Evolutionary conservation across 1,284 basidiomycete genomes (phyloP).

Genomic region (Prillingera fragicola): DNA sequence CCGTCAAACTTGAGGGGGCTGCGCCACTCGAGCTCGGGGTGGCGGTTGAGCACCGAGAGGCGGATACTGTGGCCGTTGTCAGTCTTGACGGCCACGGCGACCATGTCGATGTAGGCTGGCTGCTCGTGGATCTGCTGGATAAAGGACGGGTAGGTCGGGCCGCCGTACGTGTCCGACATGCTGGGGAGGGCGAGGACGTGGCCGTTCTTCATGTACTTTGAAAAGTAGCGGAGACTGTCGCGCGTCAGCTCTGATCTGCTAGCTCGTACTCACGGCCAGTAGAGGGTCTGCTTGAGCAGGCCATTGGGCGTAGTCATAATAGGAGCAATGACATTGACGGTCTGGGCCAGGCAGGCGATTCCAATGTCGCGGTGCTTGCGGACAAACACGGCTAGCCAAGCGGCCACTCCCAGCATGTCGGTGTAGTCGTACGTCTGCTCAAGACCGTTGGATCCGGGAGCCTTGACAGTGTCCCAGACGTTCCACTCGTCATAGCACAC

Average conservation of each 20-base stretch:
- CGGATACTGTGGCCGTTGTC: slow-evolving; percentile 14
- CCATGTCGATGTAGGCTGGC: slow-evolving; percentile 30
- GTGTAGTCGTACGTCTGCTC: slow-evolving; percentile 58
- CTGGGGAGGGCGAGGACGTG: slow-evolving; percentile 18
- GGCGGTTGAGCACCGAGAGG: slow-evolving; percentile 30
- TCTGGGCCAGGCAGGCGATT: slow-evolving; percentile 61
- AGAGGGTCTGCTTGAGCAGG: slow-evolving; percentile 29
- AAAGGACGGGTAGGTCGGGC: slow-evolving; percentile 29
- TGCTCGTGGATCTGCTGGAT: slow-evolving; percentile 24
- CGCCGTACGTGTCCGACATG: slow-evolving; percentile 18
- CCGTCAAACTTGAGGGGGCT: slow-evolving; percentile 12
- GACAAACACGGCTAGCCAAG: slow-evolving; percentile 60
- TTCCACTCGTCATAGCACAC: slow-evolving; percentile 17
- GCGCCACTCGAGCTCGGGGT: slow-evolving; percentile 25
- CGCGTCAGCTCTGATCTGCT: background rate
- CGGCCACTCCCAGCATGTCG: slow-evolving; percentile 56
- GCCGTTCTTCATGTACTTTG: slow-evolving; percentile 29
- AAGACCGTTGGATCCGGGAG: slow-evolving; percentile 50
- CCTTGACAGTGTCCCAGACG: slow-evolving; percentile 47
- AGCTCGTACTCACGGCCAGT: slow-evolving; percentile 22
- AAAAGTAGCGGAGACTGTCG: slow-evolving; percentile 17
- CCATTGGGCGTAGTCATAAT: slow-evolving; percentile 24
- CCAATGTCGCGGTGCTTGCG: slow-evolving; percentile 57
- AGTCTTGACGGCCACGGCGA: slow-evolving; percentile 23
- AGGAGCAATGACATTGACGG: slow-evolving; percentile 41